phyloP scores from a whole-genome alignment of 164 flowering plant species.

The Chimonanthus praecox region DNA sequence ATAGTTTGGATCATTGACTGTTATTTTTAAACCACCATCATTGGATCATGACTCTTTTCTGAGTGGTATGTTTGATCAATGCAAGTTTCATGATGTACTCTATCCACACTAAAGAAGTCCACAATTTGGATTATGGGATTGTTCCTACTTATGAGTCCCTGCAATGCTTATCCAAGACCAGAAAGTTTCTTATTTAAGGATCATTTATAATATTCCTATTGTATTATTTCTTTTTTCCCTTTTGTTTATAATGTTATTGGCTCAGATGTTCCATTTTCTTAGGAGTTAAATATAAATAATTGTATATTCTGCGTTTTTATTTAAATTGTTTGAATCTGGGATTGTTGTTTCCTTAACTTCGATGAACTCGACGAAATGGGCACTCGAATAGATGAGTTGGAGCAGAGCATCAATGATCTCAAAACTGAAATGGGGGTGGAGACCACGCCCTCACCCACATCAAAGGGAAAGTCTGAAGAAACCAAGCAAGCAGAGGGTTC shows the following conservation, averaged over 20 bases:
- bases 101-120: neutral
- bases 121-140: neutral
- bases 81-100: neutral
- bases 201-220: neutral
- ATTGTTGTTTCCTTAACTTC: constrained; percentile 42
- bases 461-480: constrained; percentile 19
- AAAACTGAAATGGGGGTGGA: constrained; percentile 75
- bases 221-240: neutral
- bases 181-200: neutral
- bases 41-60: neutral
- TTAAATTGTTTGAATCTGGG: neutral
- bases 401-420: constrained; percentile 81
- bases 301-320: neutral
- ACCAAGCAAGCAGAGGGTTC: constrained; percentile 13
- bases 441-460: constrained; percentile 56
- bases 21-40: neutral
- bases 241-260: neutral
- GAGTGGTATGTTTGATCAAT: neutral
- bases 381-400: constrained; percentile 68
- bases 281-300: neutral
- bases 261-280: neutral
- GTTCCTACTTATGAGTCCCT: neutral
- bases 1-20: neutral
- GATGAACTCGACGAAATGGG: constrained; percentile 87
- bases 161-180: neutral